phyloP scores from a whole-genome alignment of 805 yeast species.

The Blastobotrys mokoenaii region DNA sequence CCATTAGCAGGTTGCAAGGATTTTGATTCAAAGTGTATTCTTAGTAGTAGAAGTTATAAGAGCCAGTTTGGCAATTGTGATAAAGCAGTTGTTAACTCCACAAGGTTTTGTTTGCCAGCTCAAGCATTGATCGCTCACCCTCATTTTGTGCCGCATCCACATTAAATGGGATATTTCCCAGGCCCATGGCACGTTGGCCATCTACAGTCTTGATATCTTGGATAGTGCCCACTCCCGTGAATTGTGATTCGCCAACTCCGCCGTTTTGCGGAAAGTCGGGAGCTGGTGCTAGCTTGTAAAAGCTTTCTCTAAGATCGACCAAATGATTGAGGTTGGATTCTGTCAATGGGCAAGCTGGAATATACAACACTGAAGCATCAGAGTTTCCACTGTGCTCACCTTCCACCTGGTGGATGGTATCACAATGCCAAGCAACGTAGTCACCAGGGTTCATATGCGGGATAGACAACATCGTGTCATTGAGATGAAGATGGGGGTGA shows the following conservation, averaged over 20 bases:
- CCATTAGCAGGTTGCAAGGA: no score
- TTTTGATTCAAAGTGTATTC: no score
- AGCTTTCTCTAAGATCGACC: constrained; percentile 16
- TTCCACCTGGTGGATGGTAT: constrained; percentile 36
- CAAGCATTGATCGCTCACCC: no score
- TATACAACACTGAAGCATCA: constrained; percentile 35
- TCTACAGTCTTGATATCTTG: constrained; percentile 1
- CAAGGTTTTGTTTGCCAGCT: no score
- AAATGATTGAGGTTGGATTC: constrained; percentile 15
- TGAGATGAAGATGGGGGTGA: constrained; percentile 33
- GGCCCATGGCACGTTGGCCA: constrained; percentile 5
- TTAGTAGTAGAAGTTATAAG: no score
- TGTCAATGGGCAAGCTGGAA: constrained; percentile 31
- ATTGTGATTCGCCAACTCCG: constrained; percentile 11
- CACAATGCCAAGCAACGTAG: constrained; percentile 38
- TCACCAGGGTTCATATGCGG: constrained; percentile 38
- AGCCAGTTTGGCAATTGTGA: no score
- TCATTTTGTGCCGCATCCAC: no score
- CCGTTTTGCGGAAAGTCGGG: constrained; percentile 22
- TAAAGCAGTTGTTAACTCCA: no score
- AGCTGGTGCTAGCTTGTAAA: constrained; percentile 14
- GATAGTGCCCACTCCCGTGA: neutral
- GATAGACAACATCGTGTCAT: constrained; percentile 27
- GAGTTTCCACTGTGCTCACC: constrained; percentile 27
- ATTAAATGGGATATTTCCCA: neutral